Base-by-base conservation (phyloP, 768 basidiomycete species). In the Pisolithus sp. region DNA sequence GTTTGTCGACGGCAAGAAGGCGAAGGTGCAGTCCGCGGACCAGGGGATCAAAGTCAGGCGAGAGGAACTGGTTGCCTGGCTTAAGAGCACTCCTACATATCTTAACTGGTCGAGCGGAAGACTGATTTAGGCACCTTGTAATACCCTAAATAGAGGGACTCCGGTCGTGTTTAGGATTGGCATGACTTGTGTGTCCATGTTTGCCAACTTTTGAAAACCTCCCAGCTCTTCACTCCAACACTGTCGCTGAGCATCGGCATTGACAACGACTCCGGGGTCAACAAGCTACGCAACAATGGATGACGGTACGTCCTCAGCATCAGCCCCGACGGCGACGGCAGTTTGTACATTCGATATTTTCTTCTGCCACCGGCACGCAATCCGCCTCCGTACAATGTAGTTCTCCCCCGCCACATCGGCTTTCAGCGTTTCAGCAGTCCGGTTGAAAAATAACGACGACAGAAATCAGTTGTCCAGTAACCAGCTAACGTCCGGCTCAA, bases 281-380 rank as follows among this genome's bases (percentile, higher is more conserved):
- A 61, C 23, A 68, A 64, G 53, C 51, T 49, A 59, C 46, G 59
- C 74, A 73, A 68, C 67, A 62, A 76, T 76, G 75, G 75, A 76
- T 77, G 76, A 86, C 82, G 85, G 85, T 86, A 86, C 85, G 85
- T 86, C 74, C 67, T 77, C 85, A 85, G 76, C 84, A 83, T 83
- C 81, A 79, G 73, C 82, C 73, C 75, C 83, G 75, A 72, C 82
- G 70, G 73, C 83, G 67, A 68, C 71, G 74, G 73, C 81, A 68
- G 75, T 68, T 71, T 71, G 71, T 74, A 60, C 69, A 63, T 68
- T 71, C 70, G 66, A 60, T 66, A 53, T 70, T 63, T 68, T 73
- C 68, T 71, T 71, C 63, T 62, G 65, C 62, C 68, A 63, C 61
- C 57, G 68, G 66, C 68, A 48, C 46, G 17, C 46, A 55, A 48